Evolutionary conservation across 2,329 filamentous ascomycete species (phyloP).

Genomic region (Juglanconis oblonga): DNA sequence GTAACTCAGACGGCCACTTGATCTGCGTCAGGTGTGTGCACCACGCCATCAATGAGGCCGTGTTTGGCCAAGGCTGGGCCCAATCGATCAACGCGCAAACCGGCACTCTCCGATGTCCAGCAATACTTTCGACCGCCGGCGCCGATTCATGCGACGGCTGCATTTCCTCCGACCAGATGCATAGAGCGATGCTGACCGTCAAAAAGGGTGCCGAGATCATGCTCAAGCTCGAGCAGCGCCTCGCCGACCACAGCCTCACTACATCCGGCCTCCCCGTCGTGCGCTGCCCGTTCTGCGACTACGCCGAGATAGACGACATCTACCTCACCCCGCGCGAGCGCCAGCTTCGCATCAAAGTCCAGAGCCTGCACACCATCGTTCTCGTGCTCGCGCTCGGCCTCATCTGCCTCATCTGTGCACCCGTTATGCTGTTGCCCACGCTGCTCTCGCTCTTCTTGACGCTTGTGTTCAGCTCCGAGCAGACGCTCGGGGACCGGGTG

Average conservation of each 20-base stretch:
- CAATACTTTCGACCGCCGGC: conserved; percentile 48
- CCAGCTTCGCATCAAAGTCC: conserved; percentile 54
- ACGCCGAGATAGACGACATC: conserved; percentile 81
- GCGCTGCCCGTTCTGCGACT: conserved; percentile 86
- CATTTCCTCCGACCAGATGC: conserved; percentile 67
- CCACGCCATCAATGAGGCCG: conserved; percentile 76
- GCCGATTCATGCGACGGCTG: conserved; percentile 69
- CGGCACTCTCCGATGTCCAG: conserved; percentile 80
- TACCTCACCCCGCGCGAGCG: conserved; percentile 58
- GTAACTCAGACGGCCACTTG: conserved; percentile 65
- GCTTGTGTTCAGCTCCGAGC: conserved; percentile 40
- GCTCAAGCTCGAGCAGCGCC: conserved; percentile 72
- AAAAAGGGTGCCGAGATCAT: conserved; percentile 70
- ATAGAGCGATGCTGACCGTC: conserved; percentile 67
- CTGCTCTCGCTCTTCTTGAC: conserved; percentile 45
- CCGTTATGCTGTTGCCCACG: conserved; percentile 53
- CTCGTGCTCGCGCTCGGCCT: conserved; percentile 51
- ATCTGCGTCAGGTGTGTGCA: conserved; percentile 82
- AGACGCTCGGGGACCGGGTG: conserved; percentile 40
- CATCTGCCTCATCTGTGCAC: conserved; percentile 50
- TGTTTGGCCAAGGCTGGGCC: conserved; percentile 91
- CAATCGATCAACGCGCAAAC: conserved; percentile 71
- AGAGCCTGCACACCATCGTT: conserved; percentile 44
- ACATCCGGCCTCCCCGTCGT: conserved; percentile 73
- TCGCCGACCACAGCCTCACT: conserved; percentile 72